Evolutionary conservation across 805 yeast genomes (phyloP), one percentile per base, ranked within the genome.

Genomic region (Cyberlindnera nakhonratchasimensis): DNA sequence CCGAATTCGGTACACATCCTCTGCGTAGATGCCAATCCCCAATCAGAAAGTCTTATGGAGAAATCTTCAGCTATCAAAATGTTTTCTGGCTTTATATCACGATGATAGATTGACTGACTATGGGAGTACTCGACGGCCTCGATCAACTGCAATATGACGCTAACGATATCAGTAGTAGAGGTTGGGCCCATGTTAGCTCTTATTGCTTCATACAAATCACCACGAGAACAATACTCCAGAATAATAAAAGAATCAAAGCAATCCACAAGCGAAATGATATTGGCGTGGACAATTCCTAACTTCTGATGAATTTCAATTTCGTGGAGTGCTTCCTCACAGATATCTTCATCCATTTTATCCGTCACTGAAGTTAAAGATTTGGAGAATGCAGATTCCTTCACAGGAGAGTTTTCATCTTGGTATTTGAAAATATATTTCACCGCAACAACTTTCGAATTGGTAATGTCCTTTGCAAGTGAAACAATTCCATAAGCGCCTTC

Each of bases 401-500:
- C 45, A 46, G 57, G 56, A 8, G 60, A 55, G 17, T 59, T 59
- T 11, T 59, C 62, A 38, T 66, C 71, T 36, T 75, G 75, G 19
- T 74, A 57, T 17, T 86, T 82, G 53, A 79, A 82, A 42, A 89
- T 82, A 59, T 86, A 86, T 65, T 91, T 90, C 47, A 91, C 79
- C 3, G 97, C 98, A 22, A 86, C 95, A 36, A 85, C 64, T 42
- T 69, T 66, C 29, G 68, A 64, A 20, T 72, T 70, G 18, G 53
- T 51, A 4, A 63, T 53, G 61, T 91, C 96, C 54, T 79, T 80
- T 9, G 96, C 97, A 20, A 91, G 71, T 2, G 95, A 80, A 8
- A 91, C 98, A 35, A 85, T 75, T 38, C 98, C 98, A 63, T 87
- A 91, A 0, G 97, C 87, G 23, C 98, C 98, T 62, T 87, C 90